phyloP scores from a whole-genome alignment of 2,329 filamentous ascomycete genomes.

The Cordyceps fumosorosea region DNA sequence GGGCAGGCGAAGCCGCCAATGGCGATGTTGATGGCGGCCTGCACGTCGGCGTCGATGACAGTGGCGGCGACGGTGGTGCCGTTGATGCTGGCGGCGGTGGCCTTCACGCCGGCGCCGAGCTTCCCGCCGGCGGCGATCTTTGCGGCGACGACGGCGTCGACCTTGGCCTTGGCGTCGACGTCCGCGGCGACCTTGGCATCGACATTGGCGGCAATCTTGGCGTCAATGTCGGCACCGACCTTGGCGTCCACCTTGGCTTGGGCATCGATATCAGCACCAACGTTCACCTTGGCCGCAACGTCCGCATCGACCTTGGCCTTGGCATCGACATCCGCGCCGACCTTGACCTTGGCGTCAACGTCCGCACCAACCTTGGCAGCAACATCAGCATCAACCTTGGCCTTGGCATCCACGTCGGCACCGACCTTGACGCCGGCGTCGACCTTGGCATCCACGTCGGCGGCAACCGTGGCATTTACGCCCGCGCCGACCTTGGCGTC shows the following conservation, averaged over 20 bases:
- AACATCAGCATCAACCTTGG: not conserved
- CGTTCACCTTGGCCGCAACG: not conserved
- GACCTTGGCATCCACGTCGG: slow-evolving; percentile 3
- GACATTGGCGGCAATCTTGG: not conserved
- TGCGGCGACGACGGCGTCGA: slow-evolving; percentile 17
- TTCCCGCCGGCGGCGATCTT: not conserved
- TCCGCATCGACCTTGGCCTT: not conserved
- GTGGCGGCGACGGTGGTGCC: not conserved
- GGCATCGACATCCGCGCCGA: not conserved
- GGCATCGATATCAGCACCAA: not conserved
- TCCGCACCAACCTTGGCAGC: not conserved
- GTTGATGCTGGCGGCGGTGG: slow-evolving; percentile 22
- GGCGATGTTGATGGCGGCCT: slow-evolving; percentile 11
- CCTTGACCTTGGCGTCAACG: not conserved
- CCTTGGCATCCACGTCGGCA: slow-evolving; percentile 10
- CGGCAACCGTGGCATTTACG: not conserved
- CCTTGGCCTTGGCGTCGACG: slow-evolving; percentile 14
- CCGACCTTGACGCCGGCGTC: slow-evolving; percentile 20
- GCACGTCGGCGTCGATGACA: slow-evolving; percentile 21
- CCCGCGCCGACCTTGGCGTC: no score
- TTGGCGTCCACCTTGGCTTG: not conserved
- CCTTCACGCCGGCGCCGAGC: not conserved
- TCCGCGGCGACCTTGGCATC: not conserved
- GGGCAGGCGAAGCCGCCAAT: slow-evolving; percentile 26
- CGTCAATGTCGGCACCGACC: not conserved